phyloP scores from a whole-genome alignment of 2,329 filamentous ascomycete species.

The Penicillium sumatraense region DNA sequence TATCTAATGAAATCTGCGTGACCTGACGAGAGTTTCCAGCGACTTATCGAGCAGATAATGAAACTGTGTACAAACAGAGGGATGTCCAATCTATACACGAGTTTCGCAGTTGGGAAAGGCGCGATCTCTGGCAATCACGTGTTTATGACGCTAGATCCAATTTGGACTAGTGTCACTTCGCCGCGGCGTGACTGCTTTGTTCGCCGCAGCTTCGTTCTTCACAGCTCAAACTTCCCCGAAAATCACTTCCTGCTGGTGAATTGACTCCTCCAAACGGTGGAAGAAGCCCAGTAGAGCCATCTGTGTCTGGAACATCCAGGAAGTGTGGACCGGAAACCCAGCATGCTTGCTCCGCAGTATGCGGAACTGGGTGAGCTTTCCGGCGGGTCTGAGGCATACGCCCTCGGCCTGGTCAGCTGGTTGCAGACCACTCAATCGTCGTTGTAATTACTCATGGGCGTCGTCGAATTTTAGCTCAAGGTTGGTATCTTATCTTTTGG shows the following conservation, averaged over 20 bases:
- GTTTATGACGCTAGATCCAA: conserved; percentile 18
- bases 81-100: conserved; percentile 10
- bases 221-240: neutral
- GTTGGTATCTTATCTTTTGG: conserved; percentile 1
- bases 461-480: neutral
- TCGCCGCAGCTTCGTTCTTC: neutral
- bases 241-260: neutral
- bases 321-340: conserved; percentile 6
- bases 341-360: conserved; percentile 29
- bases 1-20: neutral
- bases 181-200: neutral
- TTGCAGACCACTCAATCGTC: neutral
- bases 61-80: neutral
- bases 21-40: neutral
- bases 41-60: neutral
- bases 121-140: conserved; percentile 17
- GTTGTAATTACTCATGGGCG: neutral
- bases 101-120: neutral
- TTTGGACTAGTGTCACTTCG: conserved; percentile 9
- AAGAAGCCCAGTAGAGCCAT: neutral
- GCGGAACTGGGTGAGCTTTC: conserved; percentile 23
- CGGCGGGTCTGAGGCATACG: conserved; percentile 24
- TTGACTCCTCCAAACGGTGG: neutral
- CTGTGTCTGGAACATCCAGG: neutral
- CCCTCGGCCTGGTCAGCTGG: conserved; percentile 9